Evolutionary conservation across 352 stramenopile species (phyloP).

Genomic region (Phytophthora podocarpi): DNA sequence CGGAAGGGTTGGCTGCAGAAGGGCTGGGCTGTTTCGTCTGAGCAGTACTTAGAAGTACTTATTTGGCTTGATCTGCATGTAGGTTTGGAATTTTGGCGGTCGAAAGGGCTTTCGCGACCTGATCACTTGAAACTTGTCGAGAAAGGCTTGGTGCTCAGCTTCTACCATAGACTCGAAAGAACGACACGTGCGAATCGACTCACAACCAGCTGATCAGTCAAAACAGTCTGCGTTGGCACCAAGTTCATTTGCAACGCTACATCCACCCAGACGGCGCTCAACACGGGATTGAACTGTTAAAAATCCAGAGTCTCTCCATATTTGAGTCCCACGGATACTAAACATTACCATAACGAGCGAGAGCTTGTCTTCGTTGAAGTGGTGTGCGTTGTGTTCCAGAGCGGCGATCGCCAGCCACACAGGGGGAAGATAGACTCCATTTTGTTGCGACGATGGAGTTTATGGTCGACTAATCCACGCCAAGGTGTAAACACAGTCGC

Average conservation of each 20-base stretch:
- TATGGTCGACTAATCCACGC: constrained; percentile 19
- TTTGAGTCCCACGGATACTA: neutral
- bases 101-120: too few species aligned
- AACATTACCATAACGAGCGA: constrained; percentile 2
- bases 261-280: neutral
- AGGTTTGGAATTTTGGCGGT: too few species aligned
- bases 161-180: neutral
- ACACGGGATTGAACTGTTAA: constrained; percentile 8
- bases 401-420: constrained; percentile 12
- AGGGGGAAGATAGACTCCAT: neutral
- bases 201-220: neutral
- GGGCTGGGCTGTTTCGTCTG: too few species aligned
- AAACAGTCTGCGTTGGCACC: neutral
- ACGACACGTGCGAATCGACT: neutral
- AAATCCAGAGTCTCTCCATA: constrained; percentile 12
- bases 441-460: constrained; percentile 2
- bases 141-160: too few species aligned
- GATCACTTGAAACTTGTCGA: too few species aligned
- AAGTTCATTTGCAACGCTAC: neutral
- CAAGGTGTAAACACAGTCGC: constrained; percentile 21
- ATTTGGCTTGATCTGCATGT: too few species aligned
- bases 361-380: constrained; percentile 9
- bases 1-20: too few species aligned
- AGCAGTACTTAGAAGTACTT: too few species aligned
- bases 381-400: too few species aligned